Conservation (phyloP, 352 stramenopile species). For the Pythium rhizo-oryzae region DNA sequence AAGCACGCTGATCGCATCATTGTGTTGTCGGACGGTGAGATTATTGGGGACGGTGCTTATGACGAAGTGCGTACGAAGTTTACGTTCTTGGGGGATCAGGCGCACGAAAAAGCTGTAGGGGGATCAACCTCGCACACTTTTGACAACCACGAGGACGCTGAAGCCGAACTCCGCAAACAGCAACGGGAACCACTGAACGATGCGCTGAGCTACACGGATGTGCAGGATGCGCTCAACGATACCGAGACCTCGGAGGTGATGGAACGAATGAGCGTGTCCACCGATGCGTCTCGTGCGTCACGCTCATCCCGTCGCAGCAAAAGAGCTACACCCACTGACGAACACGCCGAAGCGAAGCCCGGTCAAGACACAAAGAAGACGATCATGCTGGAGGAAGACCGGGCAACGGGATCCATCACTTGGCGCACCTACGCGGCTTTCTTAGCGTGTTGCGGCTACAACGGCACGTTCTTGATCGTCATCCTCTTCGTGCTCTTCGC, state of each 20-base stretch:
- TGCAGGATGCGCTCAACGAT: constrained; percentile 58
- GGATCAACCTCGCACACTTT: no score
- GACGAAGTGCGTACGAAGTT: constrained; percentile 30
- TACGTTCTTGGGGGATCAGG: constrained; percentile 60
- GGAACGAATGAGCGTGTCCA: not conserved
- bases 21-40: constrained; percentile 51
- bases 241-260: constrained; percentile 18
- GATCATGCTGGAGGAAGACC: constrained; percentile 78
- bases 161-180: no score
- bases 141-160: no score
- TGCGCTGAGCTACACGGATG: not conserved
- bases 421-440: constrained; percentile 70
- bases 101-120: not conserved
- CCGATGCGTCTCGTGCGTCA: not conserved
- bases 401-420: constrained; percentile 56
- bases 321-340: not conserved
- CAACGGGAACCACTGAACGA: not conserved
- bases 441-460: constrained; percentile 23
- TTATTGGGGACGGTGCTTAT: constrained; percentile 39
- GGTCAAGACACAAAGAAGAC: constrained; percentile 32
- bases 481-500: constrained; percentile 11
- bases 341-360: not conserved
- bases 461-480: not conserved
- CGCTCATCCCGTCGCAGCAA: not conserved
- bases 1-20: constrained; percentile 21